Conservation (phyloP, 2,329 filamentous ascomycete species). For the Cladorrhinum sp. region DNA sequence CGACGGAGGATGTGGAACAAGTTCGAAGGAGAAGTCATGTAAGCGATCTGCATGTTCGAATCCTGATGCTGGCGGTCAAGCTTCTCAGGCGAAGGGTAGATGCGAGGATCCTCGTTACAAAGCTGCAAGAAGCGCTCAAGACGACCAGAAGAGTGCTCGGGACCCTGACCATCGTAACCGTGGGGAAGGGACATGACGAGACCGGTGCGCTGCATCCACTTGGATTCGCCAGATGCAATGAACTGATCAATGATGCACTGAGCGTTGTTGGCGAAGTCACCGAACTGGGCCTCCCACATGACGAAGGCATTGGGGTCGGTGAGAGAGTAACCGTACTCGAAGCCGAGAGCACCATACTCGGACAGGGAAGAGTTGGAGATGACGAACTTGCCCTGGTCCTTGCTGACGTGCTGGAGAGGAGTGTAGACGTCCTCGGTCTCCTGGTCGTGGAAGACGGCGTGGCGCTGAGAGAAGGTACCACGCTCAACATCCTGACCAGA, state of each 20-base stretch:
- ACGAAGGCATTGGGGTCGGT: slow-evolving; percentile 95
- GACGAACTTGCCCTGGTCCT: slow-evolving; percentile 92
- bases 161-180: slow-evolving; percentile 96
- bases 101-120: slow-evolving; percentile 92
- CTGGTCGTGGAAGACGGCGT: slow-evolving; percentile 96
- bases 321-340: slow-evolving; percentile 97
- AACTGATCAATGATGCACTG: slow-evolving; percentile 99
- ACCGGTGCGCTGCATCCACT: slow-evolving; percentile 98
- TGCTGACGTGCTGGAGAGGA: slow-evolving; percentile 81
- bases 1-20: slow-evolving; percentile 93
- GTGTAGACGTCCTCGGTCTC: slow-evolving; percentile 91
- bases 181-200: slow-evolving; percentile 95
- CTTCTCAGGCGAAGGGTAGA: slow-evolving; percentile 85
- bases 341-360: slow-evolving; percentile 74
- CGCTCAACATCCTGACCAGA: slow-evolving; percentile 99
- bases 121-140: slow-evolving; percentile 97
- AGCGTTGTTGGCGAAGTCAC: slow-evolving; percentile 99
- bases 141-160: slow-evolving; percentile 95
- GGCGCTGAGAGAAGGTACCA: slow-evolving; percentile 98
- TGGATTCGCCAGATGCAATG: slow-evolving; percentile 93
- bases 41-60: slow-evolving; percentile 98
- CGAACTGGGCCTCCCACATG: slow-evolving; percentile 99
- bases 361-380: slow-evolving; percentile 91
- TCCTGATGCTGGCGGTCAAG: slow-evolving; percentile 97
- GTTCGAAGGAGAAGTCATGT: slow-evolving; percentile 95